These are phyloP conservation scores for Ophidiomyces ophidiicola DNA, from an alignment of 2,329 filamentous ascomycete genomes.

Conservation along the genomic window DNA sequence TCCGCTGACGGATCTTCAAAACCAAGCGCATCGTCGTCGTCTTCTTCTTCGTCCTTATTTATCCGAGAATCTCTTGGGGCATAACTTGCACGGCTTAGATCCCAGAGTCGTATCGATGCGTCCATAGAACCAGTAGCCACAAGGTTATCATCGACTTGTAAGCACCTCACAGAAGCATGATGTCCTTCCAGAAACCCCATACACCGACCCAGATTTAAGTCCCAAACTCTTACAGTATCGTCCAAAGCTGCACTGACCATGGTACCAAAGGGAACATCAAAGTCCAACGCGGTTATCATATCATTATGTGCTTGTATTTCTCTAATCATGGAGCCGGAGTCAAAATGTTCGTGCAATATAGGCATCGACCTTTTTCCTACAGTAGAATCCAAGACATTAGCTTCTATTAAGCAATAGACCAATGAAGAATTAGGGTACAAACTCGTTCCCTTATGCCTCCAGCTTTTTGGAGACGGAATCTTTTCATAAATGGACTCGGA, in stretches of 20 bases:
- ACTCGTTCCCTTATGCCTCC: constrained; percentile 37
- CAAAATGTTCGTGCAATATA: constrained; percentile 87
- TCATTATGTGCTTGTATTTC: constrained; percentile 84
- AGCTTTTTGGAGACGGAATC: constrained; percentile 52
- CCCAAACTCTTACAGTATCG: constrained; percentile 91
- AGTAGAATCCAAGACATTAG: constrained; percentile 12
- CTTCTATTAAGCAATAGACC: neutral
- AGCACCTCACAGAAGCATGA: constrained; percentile 77
- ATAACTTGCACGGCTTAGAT: constrained; percentile 78
- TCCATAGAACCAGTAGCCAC: constrained; percentile 91
- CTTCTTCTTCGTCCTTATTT: constrained; percentile 42
- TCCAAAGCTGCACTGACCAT: constrained; percentile 87
- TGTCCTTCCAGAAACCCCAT: constrained; percentile 88
- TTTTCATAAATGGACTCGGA: constrained; percentile 96
- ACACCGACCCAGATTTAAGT: constrained; percentile 83
- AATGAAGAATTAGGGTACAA: constrained; percentile 12
- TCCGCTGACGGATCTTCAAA: constrained; percentile 57
- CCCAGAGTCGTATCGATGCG: constrained; percentile 88
- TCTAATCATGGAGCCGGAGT: constrained; percentile 75
- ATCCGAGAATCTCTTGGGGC: constrained; percentile 54
- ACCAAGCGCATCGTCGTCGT: constrained; percentile 49
- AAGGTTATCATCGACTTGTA: constrained; percentile 93
- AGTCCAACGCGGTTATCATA: constrained; percentile 78
- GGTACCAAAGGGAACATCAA: constrained; percentile 93
- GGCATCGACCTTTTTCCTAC: constrained; percentile 63